These are phyloP conservation scores for Smittium mucronatum DNA, from an alignment of 371 early-diverging fungal genomes.

Conservation along the genomic window DNA sequence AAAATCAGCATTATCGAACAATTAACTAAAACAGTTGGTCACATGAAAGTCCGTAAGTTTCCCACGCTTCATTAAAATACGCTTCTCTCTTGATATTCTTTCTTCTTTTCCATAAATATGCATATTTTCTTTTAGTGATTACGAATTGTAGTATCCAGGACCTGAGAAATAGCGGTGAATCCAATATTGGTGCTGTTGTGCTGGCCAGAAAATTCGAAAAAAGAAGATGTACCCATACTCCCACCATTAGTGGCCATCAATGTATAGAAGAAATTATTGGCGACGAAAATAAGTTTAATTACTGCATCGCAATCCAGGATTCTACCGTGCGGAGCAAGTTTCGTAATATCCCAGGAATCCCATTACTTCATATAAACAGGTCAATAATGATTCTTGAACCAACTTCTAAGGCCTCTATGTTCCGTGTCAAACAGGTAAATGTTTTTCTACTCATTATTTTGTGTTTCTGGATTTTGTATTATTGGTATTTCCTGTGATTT, in stretches of 20 bases:
- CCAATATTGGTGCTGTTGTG: slow-evolving; percentile 42
- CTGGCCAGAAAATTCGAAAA: slow-evolving; percentile 54
- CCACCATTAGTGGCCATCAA: slow-evolving; percentile 47
- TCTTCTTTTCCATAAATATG: not conserved
- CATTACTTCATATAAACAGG: slow-evolving; percentile 67
- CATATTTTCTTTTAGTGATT: not conserved
- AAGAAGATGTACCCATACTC: slow-evolving; percentile 61
- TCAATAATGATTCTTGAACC: slow-evolving; percentile 68
- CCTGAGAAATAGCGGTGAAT: slow-evolving; percentile 47
- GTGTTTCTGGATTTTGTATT: not conserved
- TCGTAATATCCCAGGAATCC: slow-evolving; percentile 65
- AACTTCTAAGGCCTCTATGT: slow-evolving; percentile 2
- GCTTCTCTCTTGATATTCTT: too few relatives aligned
- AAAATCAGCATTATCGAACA: slow-evolving; percentile 18
- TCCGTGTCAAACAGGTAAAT: not conserved
- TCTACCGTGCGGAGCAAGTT: slow-evolving; percentile 45
- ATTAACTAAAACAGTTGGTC: slow-evolving; percentile 20
- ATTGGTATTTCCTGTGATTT: not conserved
- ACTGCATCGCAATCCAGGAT: slow-evolving; percentile 72
- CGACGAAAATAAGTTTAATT: slow-evolving; percentile 56
- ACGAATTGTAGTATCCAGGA: slow-evolving; percentile 67
- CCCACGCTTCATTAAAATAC: not conserved
- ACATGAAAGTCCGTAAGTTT: slow-evolving; percentile 17
- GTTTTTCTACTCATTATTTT: not conserved
- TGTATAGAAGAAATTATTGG: slow-evolving; percentile 59